Evolutionary conservation across 2,329 filamentous ascomycete genomes (phyloP), one percentile per base, ranked within the genome.

Genomic region (Sporothrix curviconia): DNA sequence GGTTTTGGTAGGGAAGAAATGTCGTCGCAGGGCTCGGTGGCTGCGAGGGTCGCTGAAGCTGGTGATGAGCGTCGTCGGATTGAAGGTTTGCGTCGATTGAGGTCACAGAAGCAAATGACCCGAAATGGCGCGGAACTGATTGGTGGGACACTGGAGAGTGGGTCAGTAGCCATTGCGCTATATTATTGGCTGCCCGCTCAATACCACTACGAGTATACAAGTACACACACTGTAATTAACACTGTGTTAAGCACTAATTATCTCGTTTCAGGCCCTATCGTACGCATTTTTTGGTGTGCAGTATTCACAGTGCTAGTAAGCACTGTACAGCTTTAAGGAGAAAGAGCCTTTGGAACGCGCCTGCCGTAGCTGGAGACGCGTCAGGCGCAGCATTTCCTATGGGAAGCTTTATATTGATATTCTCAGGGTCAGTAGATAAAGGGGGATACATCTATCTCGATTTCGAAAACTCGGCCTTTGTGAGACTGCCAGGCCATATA

Each of bases 91-190:
- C 22, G 30, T 19, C 17, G 19, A 24, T 24, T 54, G 39, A 44
- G 25, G 56, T 58, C 43, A 44, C 43, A 50, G 37, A 36, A 46
- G 30, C 24, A 12, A 42, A 7, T 14, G 28, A 22, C n/a, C 30
- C 51, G 43, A 63, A 63, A 60, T 59, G 60, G 56, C 53, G 40
- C 61, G 43, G 51, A 47, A 49, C 17, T 60, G 61, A 63, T 63
- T 63, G 61, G 61, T 50, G 50, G 47, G n/a, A n/a, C n/a, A 43
- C 19, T 46, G 8, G 22, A 50, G 37, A 30, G 46, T 37, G 40
- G 34, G 40, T 24, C 15, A 46, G 28, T 25, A 22, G 15, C 8
- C 28, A 17, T 12, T 11, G 22, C 9, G 25, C 7, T 3, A 11
- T 43, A 37, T 60, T 51, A 56, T 56, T 60, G 51, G 55, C 32